phyloP scores from a whole-genome alignment of 306 rosid genomes.

The Fragaria nilgerrensis region DNA sequence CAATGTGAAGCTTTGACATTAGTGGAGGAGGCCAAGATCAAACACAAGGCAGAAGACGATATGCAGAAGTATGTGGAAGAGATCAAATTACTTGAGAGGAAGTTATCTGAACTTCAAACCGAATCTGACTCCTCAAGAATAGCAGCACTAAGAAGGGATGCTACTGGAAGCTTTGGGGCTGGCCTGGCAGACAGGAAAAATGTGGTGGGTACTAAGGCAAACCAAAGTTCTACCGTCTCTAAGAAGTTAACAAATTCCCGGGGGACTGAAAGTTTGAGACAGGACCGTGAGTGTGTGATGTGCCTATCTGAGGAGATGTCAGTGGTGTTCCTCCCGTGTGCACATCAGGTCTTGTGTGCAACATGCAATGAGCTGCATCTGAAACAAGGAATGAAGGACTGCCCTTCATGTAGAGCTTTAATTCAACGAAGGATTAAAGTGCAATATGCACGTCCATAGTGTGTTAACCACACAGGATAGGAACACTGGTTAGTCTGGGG shows the following conservation, averaged over 20 bases:
- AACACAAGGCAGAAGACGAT: conserved; percentile 45
- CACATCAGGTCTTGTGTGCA: conserved; percentile 62
- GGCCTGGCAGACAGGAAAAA: conserved; percentile 8
- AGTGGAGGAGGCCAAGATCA: conserved; percentile 41
- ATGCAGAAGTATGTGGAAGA: conserved; percentile 40
- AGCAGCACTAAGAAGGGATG: conserved; percentile 42
- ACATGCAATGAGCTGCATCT: conserved; percentile 62
- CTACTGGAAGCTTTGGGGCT: conserved; percentile 26
- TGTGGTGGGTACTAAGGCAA: conserved; percentile 21
- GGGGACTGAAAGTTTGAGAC: conserved; percentile 37
- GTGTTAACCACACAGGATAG: neutral
- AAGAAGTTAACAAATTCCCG: conserved; percentile 15
- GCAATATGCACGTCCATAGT: conserved; percentile 31
- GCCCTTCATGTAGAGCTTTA: conserved; percentile 67
- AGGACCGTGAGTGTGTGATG: conserved; percentile 69
- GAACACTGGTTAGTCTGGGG: neutral
- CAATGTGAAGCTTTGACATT: conserved; percentile 33
- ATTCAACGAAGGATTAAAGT: conserved; percentile 49
- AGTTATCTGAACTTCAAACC: conserved; percentile 33
- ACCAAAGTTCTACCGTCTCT: conserved; percentile 23
- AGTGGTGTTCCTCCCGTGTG: conserved; percentile 66
- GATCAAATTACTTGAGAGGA: conserved; percentile 42
- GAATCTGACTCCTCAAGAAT: conserved; percentile 42
- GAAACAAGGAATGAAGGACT: conserved; percentile 66
- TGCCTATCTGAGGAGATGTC: conserved; percentile 67